phyloP scores from a whole-genome alignment of 768 basidiomycete species.

The Neoboletus subvelutipes region DNA sequence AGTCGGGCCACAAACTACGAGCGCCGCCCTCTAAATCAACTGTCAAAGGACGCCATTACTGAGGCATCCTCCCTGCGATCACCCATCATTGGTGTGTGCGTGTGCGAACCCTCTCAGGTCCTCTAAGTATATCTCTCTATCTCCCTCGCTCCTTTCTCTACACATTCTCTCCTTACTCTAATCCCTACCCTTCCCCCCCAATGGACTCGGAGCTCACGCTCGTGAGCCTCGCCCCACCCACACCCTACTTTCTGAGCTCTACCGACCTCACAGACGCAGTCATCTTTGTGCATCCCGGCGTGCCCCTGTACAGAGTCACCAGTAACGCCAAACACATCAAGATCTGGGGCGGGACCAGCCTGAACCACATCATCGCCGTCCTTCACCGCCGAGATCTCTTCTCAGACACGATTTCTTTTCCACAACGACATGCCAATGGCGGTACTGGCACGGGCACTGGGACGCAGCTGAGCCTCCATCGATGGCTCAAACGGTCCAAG shows the following conservation, averaged over 20 bases:
- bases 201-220: constrained; percentile 33
- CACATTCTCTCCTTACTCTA: background rate
- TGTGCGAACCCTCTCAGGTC: background rate
- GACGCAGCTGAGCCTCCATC: constrained; percentile 18
- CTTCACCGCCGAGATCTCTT: constrained; percentile 29
- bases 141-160: background rate
- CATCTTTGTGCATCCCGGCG: constrained; percentile 17
- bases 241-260: constrained; percentile 27
- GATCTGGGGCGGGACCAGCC: constrained; percentile 13
- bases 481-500: constrained; percentile 31
- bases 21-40: background rate
- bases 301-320: constrained; percentile 28
- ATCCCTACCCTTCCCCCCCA: background rate
- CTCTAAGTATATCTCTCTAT: background rate
- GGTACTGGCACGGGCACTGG: background rate
- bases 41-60: background rate
- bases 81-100: background rate
- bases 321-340: constrained; percentile 19
- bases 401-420: constrained; percentile 29
- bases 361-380: constrained; percentile 20
- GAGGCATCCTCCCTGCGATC: background rate
- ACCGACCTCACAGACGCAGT: constrained; percentile 16
- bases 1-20: background rate
- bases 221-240: constrained; percentile 26
- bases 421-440: constrained; percentile 5